phyloP scores from a whole-genome alignment of 2,329 filamentous ascomycete genomes.

The Gnomoniopsis sp. region DNA sequence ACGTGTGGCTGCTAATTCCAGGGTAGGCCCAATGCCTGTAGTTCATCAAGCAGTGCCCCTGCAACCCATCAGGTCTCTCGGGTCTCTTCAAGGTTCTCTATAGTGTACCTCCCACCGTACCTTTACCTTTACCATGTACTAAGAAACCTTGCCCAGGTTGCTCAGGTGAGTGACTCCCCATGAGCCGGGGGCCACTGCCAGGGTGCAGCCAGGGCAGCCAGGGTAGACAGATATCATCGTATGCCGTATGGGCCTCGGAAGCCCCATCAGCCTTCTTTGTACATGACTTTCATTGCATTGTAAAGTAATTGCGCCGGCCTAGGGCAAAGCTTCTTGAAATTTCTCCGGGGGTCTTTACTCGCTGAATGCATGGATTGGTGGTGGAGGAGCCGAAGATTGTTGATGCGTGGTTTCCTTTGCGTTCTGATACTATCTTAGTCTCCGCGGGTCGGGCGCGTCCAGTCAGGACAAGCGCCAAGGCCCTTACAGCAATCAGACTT shows the following conservation, averaged over 20 bases:
- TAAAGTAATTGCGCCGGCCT: background rate
- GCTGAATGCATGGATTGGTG: background rate
- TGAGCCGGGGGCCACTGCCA: slow-evolving; percentile 9
- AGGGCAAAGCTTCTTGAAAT: background rate
- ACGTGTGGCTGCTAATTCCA: slow-evolving; percentile 37
- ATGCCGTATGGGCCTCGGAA: background rate
- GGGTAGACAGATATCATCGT: background rate
- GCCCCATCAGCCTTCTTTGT: background rate
- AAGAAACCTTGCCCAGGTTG: background rate
- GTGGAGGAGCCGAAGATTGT: background rate
- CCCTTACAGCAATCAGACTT: background rate
- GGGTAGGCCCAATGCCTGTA: slow-evolving; percentile 28
- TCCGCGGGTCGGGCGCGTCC: background rate
- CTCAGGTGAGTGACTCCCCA: slow-evolving; percentile 5
- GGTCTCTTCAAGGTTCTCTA: background rate
- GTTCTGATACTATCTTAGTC: background rate
- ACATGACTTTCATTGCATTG: background rate
- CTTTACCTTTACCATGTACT: slow-evolving; percentile 1
- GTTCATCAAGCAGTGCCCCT: slow-evolving; percentile 25
- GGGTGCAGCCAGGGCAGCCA: slow-evolving; percentile 2
- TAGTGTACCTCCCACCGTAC: background rate
- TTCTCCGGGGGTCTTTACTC: slow-evolving; percentile 1
- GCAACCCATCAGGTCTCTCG: background rate
- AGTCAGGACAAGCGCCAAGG: background rate
- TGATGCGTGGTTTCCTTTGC: background rate